A percentile compares a stretch with the other conserved stretches of the same genome.
phyloP scores from a whole-genome alignment of 495 filamentous ascomycete species.

The Bacidia rubella region DNA sequence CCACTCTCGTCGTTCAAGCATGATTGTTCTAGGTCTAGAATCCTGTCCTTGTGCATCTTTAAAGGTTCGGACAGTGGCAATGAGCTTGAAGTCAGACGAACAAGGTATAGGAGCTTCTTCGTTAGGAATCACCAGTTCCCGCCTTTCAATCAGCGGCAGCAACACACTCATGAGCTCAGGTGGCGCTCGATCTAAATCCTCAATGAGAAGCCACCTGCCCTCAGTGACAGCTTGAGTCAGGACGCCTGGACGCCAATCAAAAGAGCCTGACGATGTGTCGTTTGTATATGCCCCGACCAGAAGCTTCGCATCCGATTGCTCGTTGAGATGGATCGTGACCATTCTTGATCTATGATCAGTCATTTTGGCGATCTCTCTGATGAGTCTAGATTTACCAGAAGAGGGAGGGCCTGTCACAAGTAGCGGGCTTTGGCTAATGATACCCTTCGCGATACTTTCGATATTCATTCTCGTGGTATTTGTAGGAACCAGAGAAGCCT shows the following conservation, averaged over 20 bases:
- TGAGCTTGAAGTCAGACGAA: constrained; percentile 69
- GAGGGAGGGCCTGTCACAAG: constrained; percentile 74
- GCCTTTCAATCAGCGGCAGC: constrained; percentile 75
- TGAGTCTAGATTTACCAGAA: constrained; percentile 75
- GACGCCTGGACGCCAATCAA: constrained; percentile 86
- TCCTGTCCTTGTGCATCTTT: constrained; percentile 59
- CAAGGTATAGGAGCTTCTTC: constrained; percentile 76
- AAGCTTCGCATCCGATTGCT: constrained; percentile 93
- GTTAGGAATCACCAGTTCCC: constrained; percentile 75
- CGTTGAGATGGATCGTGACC: constrained; percentile 88
- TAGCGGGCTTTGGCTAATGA: constrained; percentile 54
- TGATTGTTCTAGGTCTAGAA: constrained; percentile 34
- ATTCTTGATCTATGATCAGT: constrained; percentile 61
- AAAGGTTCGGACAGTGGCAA: constrained; percentile 76
- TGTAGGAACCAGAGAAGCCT: constrained; percentile 54
- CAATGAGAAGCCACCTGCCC: constrained; percentile 90
- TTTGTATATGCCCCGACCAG: constrained; percentile 88
- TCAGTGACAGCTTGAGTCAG: constrained; percentile 86
- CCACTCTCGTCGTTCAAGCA: constrained; percentile 78
- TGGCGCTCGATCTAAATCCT: constrained; percentile 93
- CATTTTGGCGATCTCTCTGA: constrained; percentile 67
- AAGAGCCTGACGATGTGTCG: constrained; percentile 69
- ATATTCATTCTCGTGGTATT: constrained; percentile 58
- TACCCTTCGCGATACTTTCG: constrained; percentile 45
- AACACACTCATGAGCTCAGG: constrained; percentile 86